phyloP scores from a whole-genome alignment of 176 grass and related monocot species.

The Triticum turgidum region DNA sequence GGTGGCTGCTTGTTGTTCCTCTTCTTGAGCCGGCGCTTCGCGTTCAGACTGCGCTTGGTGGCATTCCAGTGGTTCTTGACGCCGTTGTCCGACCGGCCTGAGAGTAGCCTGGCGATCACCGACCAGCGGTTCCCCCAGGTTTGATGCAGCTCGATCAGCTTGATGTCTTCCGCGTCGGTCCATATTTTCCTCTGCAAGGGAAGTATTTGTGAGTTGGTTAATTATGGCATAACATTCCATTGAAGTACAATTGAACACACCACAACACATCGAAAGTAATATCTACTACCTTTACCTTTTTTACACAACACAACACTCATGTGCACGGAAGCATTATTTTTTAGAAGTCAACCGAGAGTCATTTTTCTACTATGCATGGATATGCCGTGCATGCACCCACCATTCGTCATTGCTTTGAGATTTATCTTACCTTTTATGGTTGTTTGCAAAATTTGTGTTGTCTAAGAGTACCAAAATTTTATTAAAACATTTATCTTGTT shows the following conservation, averaged over 20 bases:
- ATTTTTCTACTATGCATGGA: background rate
- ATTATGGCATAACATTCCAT: background rate
- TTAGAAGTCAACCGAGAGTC: background rate
- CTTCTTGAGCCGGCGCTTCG: background rate
- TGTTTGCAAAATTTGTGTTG: too few species aligned
- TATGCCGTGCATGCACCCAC: too few species aligned
- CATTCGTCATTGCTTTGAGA: too few species aligned
- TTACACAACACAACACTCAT: background rate
- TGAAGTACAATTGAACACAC: background rate
- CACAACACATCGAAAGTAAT: background rate
- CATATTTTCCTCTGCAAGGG: background rate
- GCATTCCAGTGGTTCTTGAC: slow-evolving; percentile 47
- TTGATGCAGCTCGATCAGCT: background rate
- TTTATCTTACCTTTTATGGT: too few species aligned
- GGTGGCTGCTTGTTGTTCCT: background rate
- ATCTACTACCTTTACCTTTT: background rate
- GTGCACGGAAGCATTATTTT: too few species aligned
- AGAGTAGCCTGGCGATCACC: background rate
- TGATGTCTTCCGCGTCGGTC: background rate
- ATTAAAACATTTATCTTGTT: too few species aligned
- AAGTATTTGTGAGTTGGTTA: background rate
- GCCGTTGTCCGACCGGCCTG: background rate
- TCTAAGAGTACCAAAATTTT: too few species aligned
- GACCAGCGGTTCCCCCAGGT: background rate
- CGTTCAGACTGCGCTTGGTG: background rate